Percentiles rank a stretch among this genome's conserved stretches.
Evolutionary conservation across 768 basidiomycete species (phyloP).

Genomic region (Trametes meyenii): DNA sequence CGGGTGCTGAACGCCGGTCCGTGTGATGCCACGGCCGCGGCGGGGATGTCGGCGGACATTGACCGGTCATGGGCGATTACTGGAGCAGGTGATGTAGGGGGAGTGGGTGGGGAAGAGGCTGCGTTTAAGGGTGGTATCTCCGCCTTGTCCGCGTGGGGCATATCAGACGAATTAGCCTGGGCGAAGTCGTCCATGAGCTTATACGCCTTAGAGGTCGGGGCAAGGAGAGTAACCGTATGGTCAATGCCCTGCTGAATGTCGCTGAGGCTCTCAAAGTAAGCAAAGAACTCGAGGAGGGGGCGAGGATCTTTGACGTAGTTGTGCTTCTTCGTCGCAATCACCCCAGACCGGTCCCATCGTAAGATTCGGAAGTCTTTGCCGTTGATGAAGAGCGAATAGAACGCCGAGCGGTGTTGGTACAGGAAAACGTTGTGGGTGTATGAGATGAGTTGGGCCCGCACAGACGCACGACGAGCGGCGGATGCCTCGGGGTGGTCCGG

Average conservation of each 20-base stretch:
- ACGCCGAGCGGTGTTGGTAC: neutral
- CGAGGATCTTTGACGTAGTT: neutral
- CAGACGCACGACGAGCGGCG: too few species aligned
- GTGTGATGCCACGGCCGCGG: too few species aligned
- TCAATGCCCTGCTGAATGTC: neutral
- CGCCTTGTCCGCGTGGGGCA: too few species aligned
- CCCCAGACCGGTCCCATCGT: constrained; percentile 9
- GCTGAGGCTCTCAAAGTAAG: neutral
- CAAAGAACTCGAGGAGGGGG: neutral
- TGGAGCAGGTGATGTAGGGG: too few species aligned
- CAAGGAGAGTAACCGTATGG: neutral
- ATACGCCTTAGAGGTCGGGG: neutral
- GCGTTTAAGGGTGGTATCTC: too few species aligned
- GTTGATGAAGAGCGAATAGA: constrained; percentile 2
- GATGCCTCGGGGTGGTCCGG: too few species aligned
- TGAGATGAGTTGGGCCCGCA: too few species aligned
- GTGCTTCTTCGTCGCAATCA: neutral
- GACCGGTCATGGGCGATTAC: too few species aligned
- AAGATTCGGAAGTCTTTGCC: neutral
- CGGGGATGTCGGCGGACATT: too few species aligned
- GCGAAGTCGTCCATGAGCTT: neutral
- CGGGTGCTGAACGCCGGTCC: too few species aligned
- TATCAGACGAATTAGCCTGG: too few species aligned
- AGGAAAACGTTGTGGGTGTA: neutral
- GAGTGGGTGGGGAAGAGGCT: too few species aligned